Conservation (phyloP, 495 filamentous ascomycete genomes). For the Hypomontagnella monticulosa region DNA sequence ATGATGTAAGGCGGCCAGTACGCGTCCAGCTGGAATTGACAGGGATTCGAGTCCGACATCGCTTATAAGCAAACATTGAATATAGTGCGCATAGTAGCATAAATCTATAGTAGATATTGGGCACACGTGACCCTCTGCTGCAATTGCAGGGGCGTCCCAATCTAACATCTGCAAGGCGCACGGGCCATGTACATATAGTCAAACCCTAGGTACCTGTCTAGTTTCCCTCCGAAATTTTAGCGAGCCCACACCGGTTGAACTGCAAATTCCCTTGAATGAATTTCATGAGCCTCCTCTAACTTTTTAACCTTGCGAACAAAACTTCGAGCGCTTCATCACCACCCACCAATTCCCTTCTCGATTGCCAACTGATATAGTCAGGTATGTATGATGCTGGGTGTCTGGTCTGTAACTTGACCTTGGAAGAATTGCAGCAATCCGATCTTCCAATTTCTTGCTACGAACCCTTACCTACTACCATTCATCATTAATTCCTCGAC, state of each 20-base stretch:
- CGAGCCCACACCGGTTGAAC: constrained; percentile 42
- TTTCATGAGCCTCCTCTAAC: constrained; percentile 32
- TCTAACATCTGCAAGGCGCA: too few relatives aligned
- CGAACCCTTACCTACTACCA: background rate
- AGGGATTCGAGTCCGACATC: too few relatives aligned
- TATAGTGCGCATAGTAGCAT: too few relatives aligned
- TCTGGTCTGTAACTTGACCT: background rate
- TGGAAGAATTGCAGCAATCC: background rate
- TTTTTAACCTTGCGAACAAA: constrained; percentile 38
- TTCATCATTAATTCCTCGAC: background rate
- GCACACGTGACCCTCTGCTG: too few relatives aligned
- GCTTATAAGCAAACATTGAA: background rate
- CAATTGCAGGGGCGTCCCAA: too few relatives aligned
- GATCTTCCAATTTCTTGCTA: background rate
- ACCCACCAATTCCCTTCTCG: constrained; percentile 35
- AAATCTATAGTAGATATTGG: too few relatives aligned
- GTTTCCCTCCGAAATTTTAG: constrained; percentile 43
- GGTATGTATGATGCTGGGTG: constrained; percentile 35
- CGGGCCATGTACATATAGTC: background rate
- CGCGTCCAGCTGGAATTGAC: too few relatives aligned
- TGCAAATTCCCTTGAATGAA: constrained; percentile 36
- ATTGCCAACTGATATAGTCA: constrained; percentile 45
- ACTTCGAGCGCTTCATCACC: constrained; percentile 39
- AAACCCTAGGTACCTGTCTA: constrained; percentile 39
- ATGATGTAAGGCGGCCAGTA: background rate